Evolutionary conservation across 164 flowering plant genomes (phyloP).

Genomic region (Magnolia kwangsiensis): DNA sequence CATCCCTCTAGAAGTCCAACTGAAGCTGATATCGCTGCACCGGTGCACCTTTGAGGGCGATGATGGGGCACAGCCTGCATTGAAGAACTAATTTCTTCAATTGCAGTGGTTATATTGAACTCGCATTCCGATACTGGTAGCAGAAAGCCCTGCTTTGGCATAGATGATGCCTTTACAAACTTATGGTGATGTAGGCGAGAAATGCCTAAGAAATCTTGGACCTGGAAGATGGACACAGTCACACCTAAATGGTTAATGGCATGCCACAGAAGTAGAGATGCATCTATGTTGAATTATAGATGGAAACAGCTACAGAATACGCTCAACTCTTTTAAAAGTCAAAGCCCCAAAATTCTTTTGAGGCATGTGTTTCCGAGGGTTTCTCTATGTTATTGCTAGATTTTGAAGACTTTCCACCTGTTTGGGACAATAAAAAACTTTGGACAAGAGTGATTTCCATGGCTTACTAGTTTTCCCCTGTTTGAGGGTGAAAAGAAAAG

Average conservation of each 20-base stretch:
- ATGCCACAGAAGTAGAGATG: not conserved
- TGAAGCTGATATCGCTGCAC: constrained; percentile 79
- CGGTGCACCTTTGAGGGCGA: constrained; percentile 77
- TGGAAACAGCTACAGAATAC: no score
- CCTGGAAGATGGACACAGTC: constrained; percentile 31
- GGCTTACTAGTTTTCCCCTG: no score
- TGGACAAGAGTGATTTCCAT: no score
- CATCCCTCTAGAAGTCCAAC: constrained; percentile 82
- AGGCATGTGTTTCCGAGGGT: no score
- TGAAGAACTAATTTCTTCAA: constrained; percentile 68
- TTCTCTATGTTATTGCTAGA: no score
- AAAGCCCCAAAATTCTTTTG: no score
- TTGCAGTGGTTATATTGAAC: constrained; percentile 65
- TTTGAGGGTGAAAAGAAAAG: no score
- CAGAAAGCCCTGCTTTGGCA: constrained; percentile 61
- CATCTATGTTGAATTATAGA: not conserved
- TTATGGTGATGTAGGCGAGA: constrained; percentile 37
- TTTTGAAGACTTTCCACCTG: no score
- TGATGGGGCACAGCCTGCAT: constrained; percentile 31
- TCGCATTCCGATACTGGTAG: constrained; percentile 77
- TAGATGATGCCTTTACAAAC: constrained; percentile 35
- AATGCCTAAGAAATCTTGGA: constrained; percentile 56
- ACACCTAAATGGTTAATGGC: not conserved
- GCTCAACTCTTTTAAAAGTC: no score
- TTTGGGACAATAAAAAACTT: no score